Evolutionary conservation across 1,284 basidiomycete genomes (phyloP), one percentile per base, ranked within the genome.

Genomic region (Ganoderma meredithae): DNA sequence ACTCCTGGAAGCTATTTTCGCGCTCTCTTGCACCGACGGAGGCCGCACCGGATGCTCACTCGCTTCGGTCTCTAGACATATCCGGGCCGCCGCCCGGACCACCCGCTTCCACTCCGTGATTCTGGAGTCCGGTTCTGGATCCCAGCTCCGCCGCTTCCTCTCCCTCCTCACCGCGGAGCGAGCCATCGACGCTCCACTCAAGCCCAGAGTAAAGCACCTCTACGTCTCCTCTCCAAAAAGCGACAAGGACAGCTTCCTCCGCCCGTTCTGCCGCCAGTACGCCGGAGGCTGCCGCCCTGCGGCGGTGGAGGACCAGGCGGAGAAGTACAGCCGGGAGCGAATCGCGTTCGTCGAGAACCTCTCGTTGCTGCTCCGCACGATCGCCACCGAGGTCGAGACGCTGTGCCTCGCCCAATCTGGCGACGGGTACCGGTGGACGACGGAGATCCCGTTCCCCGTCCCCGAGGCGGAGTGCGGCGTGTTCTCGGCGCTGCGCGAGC

Each of bases 401-500:
- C 56, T 64, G n/a, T 39, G 56, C 40, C 31, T 58, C 25, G 27
- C 63, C 49, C 56, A 47, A 44, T 31, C 63, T 13, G 58, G 58
- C 12, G 22, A 60, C 25, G 58, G 19, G 22, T 60, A 59, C 43
- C 47, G 63, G 56, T 64, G 63, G 63, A 31, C 44, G 33, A 25
- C 36, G n/a, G 44, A 59, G 41, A 52, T 58, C 3, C 55, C 31
- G 19, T 47, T 64, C 33, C n/a, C 22, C n/a, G 33, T 22, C 43
- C 58, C 58, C 33, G 56, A 39, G 63, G 58, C 58, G 36, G 39
- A 60, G 25, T 64, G 56, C 33, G 52, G 22, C 7, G 63, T 17
- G 33, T 66, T 66, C 43, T 19, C 65, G 13, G 43, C 41, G 53
- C 33, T 66, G 41, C 65, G 61, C 43, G 65, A 66, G 22, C 61